A percentile compares a stretch with the other conserved stretches of the same genome.
These are phyloP conservation scores for Rosa hybrid DNA, from an alignment of 331 rosid genomes.

Conservation along the genomic window DNA sequence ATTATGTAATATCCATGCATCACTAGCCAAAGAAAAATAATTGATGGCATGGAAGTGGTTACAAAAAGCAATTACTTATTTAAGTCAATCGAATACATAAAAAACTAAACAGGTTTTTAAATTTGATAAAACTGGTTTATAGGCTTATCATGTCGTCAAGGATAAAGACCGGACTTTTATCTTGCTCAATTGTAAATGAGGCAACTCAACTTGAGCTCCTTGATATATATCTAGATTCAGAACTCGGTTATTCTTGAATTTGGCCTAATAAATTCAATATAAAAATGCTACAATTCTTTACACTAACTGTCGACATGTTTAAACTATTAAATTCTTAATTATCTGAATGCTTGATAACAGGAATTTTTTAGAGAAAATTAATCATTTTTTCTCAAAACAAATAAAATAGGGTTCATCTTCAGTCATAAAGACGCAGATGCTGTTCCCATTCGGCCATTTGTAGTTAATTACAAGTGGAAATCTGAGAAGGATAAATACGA, in stretches of 20 bases:
- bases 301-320: not conserved
- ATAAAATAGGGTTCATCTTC: not conserved
- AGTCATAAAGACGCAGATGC: not conserved
- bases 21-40: too few relatives aligned
- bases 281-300: not conserved
- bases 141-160: not conserved
- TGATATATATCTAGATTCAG: not conserved
- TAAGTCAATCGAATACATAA: too few relatives aligned
- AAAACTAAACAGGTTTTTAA: too few relatives aligned
- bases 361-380: not conserved
- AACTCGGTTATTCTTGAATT: not conserved
- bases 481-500: not conserved
- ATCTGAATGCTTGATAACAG: not conserved
- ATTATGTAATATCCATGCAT: too few relatives aligned
- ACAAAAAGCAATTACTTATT: too few relatives aligned
- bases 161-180: not conserved
- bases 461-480: not conserved
- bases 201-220: not conserved
- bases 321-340: not conserved
- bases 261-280: not conserved
- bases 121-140: not conserved
- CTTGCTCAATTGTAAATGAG: not conserved
- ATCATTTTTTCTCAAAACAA: not conserved
- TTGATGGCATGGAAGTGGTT: too few relatives aligned
- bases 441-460: not conserved